These are phyloP conservation scores for Jamesozyma piceae DNA, from an alignment of 805 yeast genomes.

Conservation along the genomic window DNA sequence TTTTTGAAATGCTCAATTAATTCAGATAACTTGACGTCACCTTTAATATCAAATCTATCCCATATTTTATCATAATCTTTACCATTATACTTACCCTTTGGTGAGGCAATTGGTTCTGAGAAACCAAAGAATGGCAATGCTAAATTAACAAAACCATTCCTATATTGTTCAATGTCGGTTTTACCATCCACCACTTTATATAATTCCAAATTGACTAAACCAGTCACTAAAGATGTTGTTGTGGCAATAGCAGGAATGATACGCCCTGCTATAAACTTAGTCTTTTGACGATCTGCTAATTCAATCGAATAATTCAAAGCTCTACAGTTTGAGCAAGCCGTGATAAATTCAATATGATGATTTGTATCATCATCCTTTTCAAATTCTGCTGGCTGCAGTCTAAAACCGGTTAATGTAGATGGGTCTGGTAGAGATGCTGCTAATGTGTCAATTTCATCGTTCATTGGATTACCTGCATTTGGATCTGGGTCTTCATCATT, in stretches of 20 bases:
- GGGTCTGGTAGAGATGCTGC: conserved; percentile 83
- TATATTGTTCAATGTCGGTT: conserved; percentile 70
- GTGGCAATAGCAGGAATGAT: conserved; percentile 99
- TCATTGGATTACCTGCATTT: conserved; percentile 44
- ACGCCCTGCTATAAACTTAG: conserved; percentile 96
- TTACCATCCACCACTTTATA: conserved; percentile 79
- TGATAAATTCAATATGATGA: conserved; percentile 91
- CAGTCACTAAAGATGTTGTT: conserved; percentile 96
- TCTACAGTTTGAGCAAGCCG: conserved; percentile 93
- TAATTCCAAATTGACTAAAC: conserved; percentile 83
- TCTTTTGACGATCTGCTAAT: conserved; percentile 77
- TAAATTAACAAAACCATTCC: conserved; percentile 85
- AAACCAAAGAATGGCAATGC: conserved; percentile 95
- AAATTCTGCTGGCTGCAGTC: conserved; percentile 82
- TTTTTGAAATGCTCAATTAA: conserved; percentile 66
- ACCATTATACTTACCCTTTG: conserved; percentile 69
- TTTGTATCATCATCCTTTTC: conserved; percentile 97
- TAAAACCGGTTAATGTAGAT: conserved; percentile 77
- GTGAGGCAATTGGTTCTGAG: conserved; percentile 88
- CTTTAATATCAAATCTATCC: conserved; percentile 83
- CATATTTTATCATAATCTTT: conserved; percentile 81
- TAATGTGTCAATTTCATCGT: conserved; percentile 56
- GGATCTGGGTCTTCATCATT: conserved; percentile 86
- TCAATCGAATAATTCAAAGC: conserved; percentile 87
- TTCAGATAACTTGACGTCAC: conserved; percentile 66